Conservation (phyloP, 2,329 filamentous ascomycete species). For the Colletotrichum nymphaeae region DNA sequence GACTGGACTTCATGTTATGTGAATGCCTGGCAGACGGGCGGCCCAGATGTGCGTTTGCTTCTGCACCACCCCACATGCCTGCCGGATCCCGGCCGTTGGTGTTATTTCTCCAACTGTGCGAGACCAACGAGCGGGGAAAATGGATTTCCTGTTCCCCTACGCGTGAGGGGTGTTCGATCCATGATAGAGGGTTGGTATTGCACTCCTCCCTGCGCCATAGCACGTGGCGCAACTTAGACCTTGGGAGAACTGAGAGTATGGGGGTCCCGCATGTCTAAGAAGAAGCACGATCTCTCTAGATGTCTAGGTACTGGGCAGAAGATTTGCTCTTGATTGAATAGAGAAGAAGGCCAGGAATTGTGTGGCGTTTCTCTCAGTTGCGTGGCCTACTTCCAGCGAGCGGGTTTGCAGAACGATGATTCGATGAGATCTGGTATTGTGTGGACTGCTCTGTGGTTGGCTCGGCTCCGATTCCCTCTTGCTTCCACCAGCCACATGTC, state of each 20-base stretch:
- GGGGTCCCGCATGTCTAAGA: neutral
- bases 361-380: neutral
- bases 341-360: neutral
- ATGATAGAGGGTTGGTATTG: neutral
- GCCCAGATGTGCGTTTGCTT: neutral
- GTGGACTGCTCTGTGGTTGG: neutral
- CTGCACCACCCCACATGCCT: neutral
- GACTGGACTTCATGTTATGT: neutral
- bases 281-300: too few species aligned
- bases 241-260: neutral
- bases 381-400: neutral
- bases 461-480: constrained; percentile 3
- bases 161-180: neutral
- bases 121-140: neutral
- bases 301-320: neutral
- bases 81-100: neutral
- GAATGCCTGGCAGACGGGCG: neutral
- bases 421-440: neutral
- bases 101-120: neutral
- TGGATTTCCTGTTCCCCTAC: neutral
- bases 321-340: neutral
- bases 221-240: neutral
- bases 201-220: neutral
- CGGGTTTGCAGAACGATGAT: neutral
- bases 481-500: neutral